These are phyloP conservation scores for Quercus robur DNA, from an alignment of 306 rosid species.

Conservation along the genomic window DNA sequence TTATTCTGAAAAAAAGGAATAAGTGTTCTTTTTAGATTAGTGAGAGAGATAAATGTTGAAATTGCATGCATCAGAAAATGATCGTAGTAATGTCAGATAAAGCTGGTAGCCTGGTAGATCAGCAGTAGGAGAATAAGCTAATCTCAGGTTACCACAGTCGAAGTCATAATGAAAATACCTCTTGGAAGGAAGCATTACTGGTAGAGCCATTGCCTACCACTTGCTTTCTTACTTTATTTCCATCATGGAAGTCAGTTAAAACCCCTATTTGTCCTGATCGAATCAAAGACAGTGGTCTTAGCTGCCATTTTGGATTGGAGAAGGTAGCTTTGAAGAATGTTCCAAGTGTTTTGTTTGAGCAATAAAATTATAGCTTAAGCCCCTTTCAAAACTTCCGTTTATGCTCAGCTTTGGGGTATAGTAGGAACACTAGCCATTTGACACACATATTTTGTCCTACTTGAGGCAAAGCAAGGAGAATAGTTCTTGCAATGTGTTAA, in stretches of 20 bases:
- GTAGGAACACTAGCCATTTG: background rate
- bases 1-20: background rate
- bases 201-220: background rate
- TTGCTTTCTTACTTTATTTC: background rate
- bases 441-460: background rate
- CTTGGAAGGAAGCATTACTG: background rate
- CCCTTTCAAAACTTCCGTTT: background rate
- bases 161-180: background rate
- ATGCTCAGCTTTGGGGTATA: background rate
- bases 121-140: background rate
- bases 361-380: background rate
- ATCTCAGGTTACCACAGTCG: background rate
- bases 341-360: background rate
- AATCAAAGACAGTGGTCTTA: background rate
- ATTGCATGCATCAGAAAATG: background rate
- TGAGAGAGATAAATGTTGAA: background rate
- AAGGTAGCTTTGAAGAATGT: background rate
- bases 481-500: background rate
- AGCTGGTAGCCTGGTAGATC: background rate
- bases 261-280: background rate
- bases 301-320: background rate
- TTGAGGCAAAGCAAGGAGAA: background rate
- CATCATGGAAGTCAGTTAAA: background rate
- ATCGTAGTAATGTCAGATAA: background rate
- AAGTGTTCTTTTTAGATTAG: too few species aligned